Base-by-base conservation (phyloP, 2,329 filamentous ascomycete genomes). In the Pseudogymnoascus sp. region DNA sequence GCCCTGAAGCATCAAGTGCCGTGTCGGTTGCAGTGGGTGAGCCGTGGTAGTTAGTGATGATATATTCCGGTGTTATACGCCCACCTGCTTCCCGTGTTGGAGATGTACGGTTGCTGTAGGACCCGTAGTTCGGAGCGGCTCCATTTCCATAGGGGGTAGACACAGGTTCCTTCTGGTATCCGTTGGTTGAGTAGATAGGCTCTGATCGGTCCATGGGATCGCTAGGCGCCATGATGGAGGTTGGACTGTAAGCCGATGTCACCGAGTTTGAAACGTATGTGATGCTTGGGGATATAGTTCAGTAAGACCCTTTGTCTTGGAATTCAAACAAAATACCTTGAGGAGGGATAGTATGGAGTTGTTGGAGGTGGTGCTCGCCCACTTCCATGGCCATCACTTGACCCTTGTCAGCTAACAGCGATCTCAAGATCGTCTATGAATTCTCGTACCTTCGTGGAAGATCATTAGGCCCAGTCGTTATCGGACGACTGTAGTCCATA, bases 1-100 rank as follows among this genome's bases (percentile, higher is more conserved):
- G 73, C 30, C 68, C 68, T 57, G 74, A 74, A 65, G 79, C 77
- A 58, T 86, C 83, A 64, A 81, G 70, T 5, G 79, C 79, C 67
- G 82, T 82, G 64, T 86, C 83, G n/a, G 81, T 83, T 6, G 82
- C 68, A 69, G 78, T 81, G 26, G 82, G 79, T 15, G 82, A 84
- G 37, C 77, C 75, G 67, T 81, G 75, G 63, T 82, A 70, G 57
- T 71, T 69, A 56, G 33, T 45, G 63, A 71, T 69, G 62, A 67
- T 55, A 61, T 71, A 71, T 61, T 71, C 70, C 5, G 69, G 69
- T 23, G 70, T 71, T 58, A 67, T 60, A 58, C 68, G 68, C 57
- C 68, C 69, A 67, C 68, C 65, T 61, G 67, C 62, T 45, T 70
- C 69, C 69, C 68, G 70, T 59, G 58, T 67, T 21, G 33, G 56